These are phyloP conservation scores for Acmispon strigosus DNA, from an alignment of 306 rosid genomes.

Conservation along the genomic window DNA sequence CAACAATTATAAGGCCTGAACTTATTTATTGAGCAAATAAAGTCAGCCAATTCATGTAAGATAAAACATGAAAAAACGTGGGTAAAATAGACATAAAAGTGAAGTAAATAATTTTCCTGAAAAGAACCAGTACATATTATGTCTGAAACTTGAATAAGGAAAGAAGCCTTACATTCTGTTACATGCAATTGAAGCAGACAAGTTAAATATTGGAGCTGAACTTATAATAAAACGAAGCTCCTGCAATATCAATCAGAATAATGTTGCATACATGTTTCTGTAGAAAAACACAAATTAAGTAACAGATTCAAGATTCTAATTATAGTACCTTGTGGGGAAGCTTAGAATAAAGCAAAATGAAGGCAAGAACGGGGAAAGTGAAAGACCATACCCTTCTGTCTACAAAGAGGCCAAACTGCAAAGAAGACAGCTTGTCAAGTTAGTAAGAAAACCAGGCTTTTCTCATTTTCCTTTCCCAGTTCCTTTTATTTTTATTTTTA, in stretches of 20 bases:
- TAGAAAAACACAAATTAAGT: constrained; percentile 4
- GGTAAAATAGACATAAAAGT: background rate
- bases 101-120: background rate
- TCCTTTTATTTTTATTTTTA: background rate
- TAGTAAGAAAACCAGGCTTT: constrained; percentile 1
- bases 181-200: constrained; percentile 85
- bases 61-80: background rate
- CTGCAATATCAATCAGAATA: constrained; percentile 45
- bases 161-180: constrained; percentile 60
- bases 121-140: background rate
- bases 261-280: background rate
- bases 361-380: constrained; percentile 62
- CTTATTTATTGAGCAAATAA: too few relatives aligned
- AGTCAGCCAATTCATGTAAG: too few relatives aligned
- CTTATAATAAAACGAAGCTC: constrained; percentile 89
- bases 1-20: too few relatives aligned
- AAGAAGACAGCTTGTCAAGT: constrained; percentile 26
- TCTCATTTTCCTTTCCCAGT: background rate
- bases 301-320: background rate
- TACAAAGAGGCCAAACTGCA: constrained; percentile 76
- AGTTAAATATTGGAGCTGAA: constrained; percentile 83
- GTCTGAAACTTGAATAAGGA: background rate
- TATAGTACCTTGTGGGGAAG: constrained; percentile 91
- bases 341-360: constrained; percentile 80
- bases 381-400: constrained; percentile 69